Evolutionary conservation across 129 eudicot species (phyloP).

Genomic region (Saussurea involucrata): DNA sequence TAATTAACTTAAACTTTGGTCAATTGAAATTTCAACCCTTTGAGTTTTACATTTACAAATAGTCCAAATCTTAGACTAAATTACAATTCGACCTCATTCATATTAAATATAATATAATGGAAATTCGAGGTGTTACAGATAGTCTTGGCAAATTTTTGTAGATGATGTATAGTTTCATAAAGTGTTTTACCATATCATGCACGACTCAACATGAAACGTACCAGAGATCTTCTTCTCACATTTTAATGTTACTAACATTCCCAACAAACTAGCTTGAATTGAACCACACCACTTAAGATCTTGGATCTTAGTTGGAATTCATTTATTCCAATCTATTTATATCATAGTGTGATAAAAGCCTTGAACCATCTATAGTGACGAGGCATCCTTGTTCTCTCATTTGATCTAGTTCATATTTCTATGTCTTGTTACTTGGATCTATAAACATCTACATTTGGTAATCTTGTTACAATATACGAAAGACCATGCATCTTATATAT

Average conservation of each 20-base stretch:
- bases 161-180: background rate
- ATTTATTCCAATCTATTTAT: background rate
- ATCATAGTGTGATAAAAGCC: background rate
- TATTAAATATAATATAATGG: no score
- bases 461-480: background rate
- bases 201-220: background rate
- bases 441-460: background rate
- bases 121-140: no score
- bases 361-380: background rate
- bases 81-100: no score
- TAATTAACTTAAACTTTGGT: no score
- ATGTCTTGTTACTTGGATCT: background rate
- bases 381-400: background rate
- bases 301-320: background rate
- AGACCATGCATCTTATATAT: background rate
- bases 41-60: no score
- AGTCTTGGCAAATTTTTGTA: no score
- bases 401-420: background rate
- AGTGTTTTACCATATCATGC: background rate
- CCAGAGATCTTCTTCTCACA: background rate
- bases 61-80: no score
- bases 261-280: background rate
- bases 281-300: background rate
- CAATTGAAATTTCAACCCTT: no score
- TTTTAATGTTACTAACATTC: background rate